phyloP scores from a whole-genome alignment of 495 filamentous ascomycete genomes.

The Penicillium arizonense region DNA sequence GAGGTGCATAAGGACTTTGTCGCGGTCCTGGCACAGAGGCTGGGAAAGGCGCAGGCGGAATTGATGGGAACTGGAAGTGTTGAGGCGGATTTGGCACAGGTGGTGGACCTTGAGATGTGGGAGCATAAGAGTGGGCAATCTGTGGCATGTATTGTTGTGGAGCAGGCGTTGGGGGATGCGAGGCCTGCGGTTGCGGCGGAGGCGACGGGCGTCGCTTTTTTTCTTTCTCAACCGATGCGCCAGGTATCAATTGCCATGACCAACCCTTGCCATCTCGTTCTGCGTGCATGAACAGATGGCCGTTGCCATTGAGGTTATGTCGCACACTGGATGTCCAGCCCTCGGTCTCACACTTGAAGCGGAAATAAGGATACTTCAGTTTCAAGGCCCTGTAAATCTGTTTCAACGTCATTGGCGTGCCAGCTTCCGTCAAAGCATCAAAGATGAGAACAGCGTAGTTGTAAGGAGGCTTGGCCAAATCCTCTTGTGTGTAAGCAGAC shows the following conservation, averaged over 20 bases:
- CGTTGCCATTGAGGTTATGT: slow-evolving; percentile 89
- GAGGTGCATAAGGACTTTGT: slow-evolving; percentile 23
- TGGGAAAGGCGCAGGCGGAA: slow-evolving; percentile 34
- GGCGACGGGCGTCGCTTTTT: slow-evolving; percentile 62
- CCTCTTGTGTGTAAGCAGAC: slow-evolving; percentile 76
- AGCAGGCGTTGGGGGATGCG: slow-evolving; percentile 32
- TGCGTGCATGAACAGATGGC: slow-evolving; percentile 78
- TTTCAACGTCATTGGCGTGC: slow-evolving; percentile 74
- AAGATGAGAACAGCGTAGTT: slow-evolving; percentile 92
- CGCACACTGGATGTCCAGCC: slow-evolving; percentile 98
- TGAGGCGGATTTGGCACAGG: slow-evolving; percentile 34
- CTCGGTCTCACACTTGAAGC: slow-evolving; percentile 72
- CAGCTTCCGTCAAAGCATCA: slow-evolving; percentile 76
- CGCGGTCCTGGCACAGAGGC: slow-evolving; percentile 17
- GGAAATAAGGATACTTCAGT: slow-evolving; percentile 86
- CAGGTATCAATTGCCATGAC: slow-evolving; percentile 64
- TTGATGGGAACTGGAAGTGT: slow-evolving; percentile 46
- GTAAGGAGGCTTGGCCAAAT: slow-evolving; percentile 77
- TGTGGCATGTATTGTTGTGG: slow-evolving; percentile 45
- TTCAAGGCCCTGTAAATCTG: slow-evolving; percentile 92
- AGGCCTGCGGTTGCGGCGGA: slow-evolving; percentile 40
- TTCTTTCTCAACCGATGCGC: slow-evolving; percentile 66
- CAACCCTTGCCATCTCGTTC: slow-evolving; percentile 71
- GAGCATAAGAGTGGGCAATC: slow-evolving; percentile 36
- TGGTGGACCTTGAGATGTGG: slow-evolving; percentile 25